Base-by-base conservation (phyloP, 345 rosid species). In the Hypericum androsaemum region DNA sequence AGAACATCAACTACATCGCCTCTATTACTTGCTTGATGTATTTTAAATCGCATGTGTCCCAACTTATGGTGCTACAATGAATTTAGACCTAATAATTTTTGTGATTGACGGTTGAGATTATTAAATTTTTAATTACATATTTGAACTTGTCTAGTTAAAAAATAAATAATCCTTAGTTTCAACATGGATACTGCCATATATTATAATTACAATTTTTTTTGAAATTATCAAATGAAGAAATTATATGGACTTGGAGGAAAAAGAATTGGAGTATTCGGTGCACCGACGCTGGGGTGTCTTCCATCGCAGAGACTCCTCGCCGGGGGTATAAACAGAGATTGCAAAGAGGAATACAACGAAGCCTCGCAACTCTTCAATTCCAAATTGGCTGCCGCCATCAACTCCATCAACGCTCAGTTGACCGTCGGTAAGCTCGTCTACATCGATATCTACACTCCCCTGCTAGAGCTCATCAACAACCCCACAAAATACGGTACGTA, bases 391-490 rank as follows among this genome's bases (percentile, higher is more conserved):
- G 13, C 54, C 7, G 13, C 11, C 8, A 6, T 51, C 17, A 35
- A 35, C 6, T 8, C 15, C 7, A 5, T 51, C 8, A 37, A 51
- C 15, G 7, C 7, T 9, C n/a, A 35, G 0, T 36, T 51, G 14
- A 15, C 15, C 13, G 7, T 5, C 6, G 39, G 41, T 0, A 51
- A 16, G 41, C 5, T 51, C 9, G 54, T 51, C 9, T 51, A 51
- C 38, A n/a, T 36, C 8, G 54, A 51, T 10, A 9, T 37, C 40
- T 51, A 51, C 54, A 12, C n/a, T 7, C 54, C 54, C 1, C 14
- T 51, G 4, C 41, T 51, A 10, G 54, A 51, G 1, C 7, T 51
- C 54, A 51, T 51, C 41, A 51, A 51, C 8, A 51, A 51, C 14
- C 16, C 12, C 37, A 12, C 12, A 1, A 32, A n/a, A 5, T 51